Conservation (phyloP, 495 filamentous ascomycete species). For the Hypoxylon perforatum region DNA sequence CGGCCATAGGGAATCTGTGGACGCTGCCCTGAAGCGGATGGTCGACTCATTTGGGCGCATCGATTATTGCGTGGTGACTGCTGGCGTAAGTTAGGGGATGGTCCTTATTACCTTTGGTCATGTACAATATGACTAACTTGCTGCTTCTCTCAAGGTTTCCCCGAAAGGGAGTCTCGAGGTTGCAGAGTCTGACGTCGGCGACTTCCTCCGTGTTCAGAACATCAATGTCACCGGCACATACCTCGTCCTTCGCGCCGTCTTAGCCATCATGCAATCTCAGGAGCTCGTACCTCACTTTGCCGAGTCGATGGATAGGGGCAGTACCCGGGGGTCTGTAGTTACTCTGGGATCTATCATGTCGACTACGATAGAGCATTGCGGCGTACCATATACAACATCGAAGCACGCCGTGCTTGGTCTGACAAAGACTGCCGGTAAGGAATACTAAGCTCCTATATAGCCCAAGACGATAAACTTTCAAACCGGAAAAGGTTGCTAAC, state of each 20-base stretch:
- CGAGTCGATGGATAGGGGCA: neutral
- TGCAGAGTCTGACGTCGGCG: conserved; percentile 16
- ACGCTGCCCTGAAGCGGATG: conserved; percentile 42
- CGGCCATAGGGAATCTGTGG: conserved; percentile 41
- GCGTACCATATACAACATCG: conserved; percentile 54
- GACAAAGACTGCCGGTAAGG: conserved; percentile 55
- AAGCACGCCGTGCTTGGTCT: conserved; percentile 64
- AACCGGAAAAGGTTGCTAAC: too few species aligned
- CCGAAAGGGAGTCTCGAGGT: neutral
- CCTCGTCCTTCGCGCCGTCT: neutral
- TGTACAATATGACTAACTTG: neutral
- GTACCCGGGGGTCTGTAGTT: conserved; percentile 56
- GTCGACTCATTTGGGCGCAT: conserved; percentile 48
- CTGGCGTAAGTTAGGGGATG: conserved; percentile 43
- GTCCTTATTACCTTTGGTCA: neutral
- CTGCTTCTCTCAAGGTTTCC: neutral
- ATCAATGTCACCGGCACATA: neutral
- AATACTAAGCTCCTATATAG: too few species aligned
- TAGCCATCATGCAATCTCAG: neutral
- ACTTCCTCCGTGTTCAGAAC: conserved; percentile 32
- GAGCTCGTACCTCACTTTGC: neutral
- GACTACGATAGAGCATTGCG: conserved; percentile 37
- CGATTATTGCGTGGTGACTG: conserved; percentile 52
- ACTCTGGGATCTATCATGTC: conserved; percentile 59
- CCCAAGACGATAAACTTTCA: too few species aligned